A percentile compares a stretch with the other conserved stretches of the same genome.
phyloP scores from a whole-genome alignment of 768 basidiomycete genomes.

The Collybia sp. region DNA sequence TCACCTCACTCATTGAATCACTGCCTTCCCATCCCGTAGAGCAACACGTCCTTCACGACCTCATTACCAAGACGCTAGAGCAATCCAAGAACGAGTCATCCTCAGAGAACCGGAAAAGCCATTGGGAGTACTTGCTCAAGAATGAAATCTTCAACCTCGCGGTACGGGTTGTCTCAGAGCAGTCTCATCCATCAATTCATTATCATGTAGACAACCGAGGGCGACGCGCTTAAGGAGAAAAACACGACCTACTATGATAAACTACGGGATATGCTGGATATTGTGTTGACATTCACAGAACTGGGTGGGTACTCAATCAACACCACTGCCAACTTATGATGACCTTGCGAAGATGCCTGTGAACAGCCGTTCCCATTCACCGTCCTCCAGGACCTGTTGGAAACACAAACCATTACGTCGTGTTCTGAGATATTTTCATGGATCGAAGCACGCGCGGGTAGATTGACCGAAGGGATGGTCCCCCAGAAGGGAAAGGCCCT shows the following conservation, averaged over 20 bases:
- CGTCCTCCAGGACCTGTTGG: conserved; percentile 77
- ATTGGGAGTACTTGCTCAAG: conserved; percentile 73
- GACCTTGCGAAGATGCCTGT: conserved; percentile 54
- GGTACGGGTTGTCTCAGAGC: conserved; percentile 36
- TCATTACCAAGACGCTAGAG: conserved; percentile 41
- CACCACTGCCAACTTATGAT: neutral
- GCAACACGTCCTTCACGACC: conserved; percentile 40
- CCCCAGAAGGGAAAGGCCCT: conserved; percentile 89
- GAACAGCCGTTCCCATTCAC: conserved; percentile 70
- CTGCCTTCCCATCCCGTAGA: conserved; percentile 49
- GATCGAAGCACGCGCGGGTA: conserved; percentile 69
- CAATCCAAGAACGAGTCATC: conserved; percentile 37
- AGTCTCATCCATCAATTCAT: neutral
- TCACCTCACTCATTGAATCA: conserved; percentile 45
- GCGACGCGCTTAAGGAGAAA: conserved; percentile 51
- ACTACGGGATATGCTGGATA: conserved; percentile 60
- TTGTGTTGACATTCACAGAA: conserved; percentile 74
- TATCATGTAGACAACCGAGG: conserved; percentile 55
- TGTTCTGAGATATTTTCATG: conserved; percentile 88
- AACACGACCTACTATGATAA: conserved; percentile 55
- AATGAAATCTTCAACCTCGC: conserved; percentile 70
- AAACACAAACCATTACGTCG: conserved; percentile 79
- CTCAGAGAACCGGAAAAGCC: conserved; percentile 58
- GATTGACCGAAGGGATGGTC: conserved; percentile 73
- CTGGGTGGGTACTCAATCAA: conserved; percentile 43